Evolutionary conservation across 2,329 filamentous ascomycete genomes (phyloP), one percentile per base, ranked within the genome.

Genomic region (Sphaerulina populicola): DNA sequence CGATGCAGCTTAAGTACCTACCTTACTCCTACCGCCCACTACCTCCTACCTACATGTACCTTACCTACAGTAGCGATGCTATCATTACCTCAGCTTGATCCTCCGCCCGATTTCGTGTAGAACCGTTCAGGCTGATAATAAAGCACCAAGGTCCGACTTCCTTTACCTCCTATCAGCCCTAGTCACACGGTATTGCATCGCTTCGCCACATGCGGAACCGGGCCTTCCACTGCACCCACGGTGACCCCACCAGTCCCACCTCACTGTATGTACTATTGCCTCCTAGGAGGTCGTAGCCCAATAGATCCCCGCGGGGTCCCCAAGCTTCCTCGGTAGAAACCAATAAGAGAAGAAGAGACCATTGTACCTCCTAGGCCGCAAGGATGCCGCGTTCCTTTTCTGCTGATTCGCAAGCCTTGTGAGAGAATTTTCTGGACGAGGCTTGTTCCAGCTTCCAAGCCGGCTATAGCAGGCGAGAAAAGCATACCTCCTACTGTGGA

Each of bases 391-490:
- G 18, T 29, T 33, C 31, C 18, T 18, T 15, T 30, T 12, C 21
- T 36, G 40, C 42, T 41, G 30, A 40, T 40, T 15, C n/a, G 42
- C 10, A 33, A 27, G 23, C 23, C 23, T 27, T 7, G 23, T 27
- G 23, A 27, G 23, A 4, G 14, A 3, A 18, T 7, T n/a, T 29
- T 8, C 15, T 44, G 42, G 7, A 44, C 23, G 15, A 41, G 39
- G 3, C 15, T 15, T 15, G 12, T 33, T 39, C 45, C 45, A 41
- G 41, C n/a, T 33, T 39, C 45, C 45, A 47, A 47, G 45, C 37
- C 45, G 45, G 45, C 6, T 15, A n/a, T 38, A 38, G 38, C 46
- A 38, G 35, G 23, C 41, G 39, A 49, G n/a, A 42, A 49, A 30
- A 29, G 5, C 6, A 6, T 27, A n/a, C n/a, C n/a, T n/a, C n/a